Percentiles rank a stretch among this genome's conserved stretches.
phyloP scores from a whole-genome alignment of 805 yeast genomes.

The Wickerhamomyces chaumierensis region DNA sequence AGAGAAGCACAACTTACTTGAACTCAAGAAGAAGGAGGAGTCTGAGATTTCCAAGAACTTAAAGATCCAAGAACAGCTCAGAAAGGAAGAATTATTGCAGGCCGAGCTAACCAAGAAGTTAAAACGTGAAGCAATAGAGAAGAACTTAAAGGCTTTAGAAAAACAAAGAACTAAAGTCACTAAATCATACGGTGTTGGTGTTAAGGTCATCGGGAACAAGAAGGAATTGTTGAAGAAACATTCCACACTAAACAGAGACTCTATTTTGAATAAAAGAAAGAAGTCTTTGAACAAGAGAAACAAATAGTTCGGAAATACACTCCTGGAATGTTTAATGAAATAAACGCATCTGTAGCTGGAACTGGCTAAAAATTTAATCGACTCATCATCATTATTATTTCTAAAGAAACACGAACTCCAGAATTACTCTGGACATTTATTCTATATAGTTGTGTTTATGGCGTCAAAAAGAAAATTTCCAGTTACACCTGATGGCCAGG shows the following conservation, averaged over 20 bases:
- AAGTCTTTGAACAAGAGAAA: background rate
- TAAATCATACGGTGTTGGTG: background rate
- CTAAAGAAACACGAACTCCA: no score
- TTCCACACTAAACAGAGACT: background rate
- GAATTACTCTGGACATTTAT: no score
- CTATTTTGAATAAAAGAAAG: background rate
- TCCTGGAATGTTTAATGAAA: no score
- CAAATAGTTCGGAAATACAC: background rate
- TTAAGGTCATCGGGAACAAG: background rate
- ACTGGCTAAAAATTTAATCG: no score
- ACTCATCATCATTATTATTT: no score
- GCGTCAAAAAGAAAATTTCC: no score
- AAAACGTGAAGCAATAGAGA: background rate
- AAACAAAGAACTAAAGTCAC: background rate
- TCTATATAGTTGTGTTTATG: no score
- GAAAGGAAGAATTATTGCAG: background rate
- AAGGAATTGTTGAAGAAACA: background rate
- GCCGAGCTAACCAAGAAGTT: background rate
- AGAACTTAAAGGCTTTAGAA: background rate
- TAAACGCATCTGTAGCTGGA: no score
- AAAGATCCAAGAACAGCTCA: background rate
- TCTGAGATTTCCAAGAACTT: background rate
- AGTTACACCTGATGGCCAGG: no score
- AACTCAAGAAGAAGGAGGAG: background rate
- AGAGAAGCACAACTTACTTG: background rate